phyloP scores from a whole-genome alignment of 441 rosid species.

The Capsella rubella region DNA sequence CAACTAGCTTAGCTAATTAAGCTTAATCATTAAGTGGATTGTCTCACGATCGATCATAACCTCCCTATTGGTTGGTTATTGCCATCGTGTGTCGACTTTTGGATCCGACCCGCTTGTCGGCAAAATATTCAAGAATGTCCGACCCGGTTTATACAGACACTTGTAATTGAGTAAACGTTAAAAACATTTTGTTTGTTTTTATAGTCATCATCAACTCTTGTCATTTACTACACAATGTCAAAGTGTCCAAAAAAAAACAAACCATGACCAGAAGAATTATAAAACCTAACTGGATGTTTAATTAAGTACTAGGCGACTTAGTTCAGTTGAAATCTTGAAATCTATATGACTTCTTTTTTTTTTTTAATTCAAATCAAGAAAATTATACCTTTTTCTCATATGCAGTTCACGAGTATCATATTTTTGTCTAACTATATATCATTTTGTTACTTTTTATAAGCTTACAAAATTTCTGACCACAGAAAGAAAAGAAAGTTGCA shows the following conservation, averaged over 20 bases:
- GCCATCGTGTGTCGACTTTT: slow-evolving; percentile 11
- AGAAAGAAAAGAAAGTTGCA: too few relatives aligned
- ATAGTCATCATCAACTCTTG: slow-evolving; percentile 2
- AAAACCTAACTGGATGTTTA: too few relatives aligned
- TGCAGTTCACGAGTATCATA: too few relatives aligned
- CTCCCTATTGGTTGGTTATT: not conserved
- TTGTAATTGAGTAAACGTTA: slow-evolving; percentile 2
- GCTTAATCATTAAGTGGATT: slow-evolving; percentile 28
- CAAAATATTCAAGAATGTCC: not conserved
- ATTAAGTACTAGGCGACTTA: too few relatives aligned
- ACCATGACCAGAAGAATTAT: too few relatives aligned
- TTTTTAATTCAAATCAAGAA: too few relatives aligned
- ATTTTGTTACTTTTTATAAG: too few relatives aligned
- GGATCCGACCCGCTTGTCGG: slow-evolving; percentile 13
- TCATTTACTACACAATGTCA: not conserved
- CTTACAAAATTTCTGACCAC: too few relatives aligned
- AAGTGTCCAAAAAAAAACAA: not conserved
- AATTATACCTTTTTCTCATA: too few relatives aligned
- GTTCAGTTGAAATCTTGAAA: too few relatives aligned
- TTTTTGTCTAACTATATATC: too few relatives aligned
- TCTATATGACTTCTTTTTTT: too few relatives aligned
- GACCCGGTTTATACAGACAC: not conserved
- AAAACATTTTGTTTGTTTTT: not conserved
- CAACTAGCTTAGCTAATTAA: slow-evolving; percentile 10
- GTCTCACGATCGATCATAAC: slow-evolving; percentile 5